These are phyloP conservation scores for Cajanus cajan DNA, from an alignment of 306 rosid species.

Conservation along the genomic window DNA sequence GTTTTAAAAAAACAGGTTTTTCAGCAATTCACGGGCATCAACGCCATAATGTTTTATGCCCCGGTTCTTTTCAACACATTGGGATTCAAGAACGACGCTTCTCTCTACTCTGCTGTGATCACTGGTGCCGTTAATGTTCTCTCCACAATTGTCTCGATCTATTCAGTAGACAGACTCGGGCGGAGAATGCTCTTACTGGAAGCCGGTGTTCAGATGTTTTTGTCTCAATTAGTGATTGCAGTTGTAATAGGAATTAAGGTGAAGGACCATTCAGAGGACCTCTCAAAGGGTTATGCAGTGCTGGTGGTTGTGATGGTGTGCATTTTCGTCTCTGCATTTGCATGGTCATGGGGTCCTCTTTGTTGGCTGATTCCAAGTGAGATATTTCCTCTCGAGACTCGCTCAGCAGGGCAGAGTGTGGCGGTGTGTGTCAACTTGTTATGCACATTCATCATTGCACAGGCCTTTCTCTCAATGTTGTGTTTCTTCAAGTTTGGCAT, in stretches of 20 bases:
- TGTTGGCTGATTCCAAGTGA: conserved; percentile 89
- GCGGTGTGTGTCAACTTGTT: conserved; percentile 71
- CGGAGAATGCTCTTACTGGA: conserved; percentile 62
- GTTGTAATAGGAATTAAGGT: conserved; percentile 59
- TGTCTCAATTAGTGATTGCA: conserved; percentile 66
- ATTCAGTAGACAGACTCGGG: conserved; percentile 67
- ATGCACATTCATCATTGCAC: conserved; percentile 77
- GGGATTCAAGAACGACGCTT: conserved; percentile 67
- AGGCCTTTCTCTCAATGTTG: conserved; percentile 80
- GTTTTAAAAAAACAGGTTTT: conserved; percentile 46
- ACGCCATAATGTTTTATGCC: conserved; percentile 92
- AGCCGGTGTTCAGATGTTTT: conserved; percentile 78
- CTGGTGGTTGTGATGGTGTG: conserved; percentile 72
- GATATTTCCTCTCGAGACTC: conserved; percentile 78
- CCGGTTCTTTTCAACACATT: conserved; percentile 74
- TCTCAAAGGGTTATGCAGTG: conserved; percentile 43
- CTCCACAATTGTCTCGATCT: conserved; percentile 69
- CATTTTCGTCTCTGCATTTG: conserved; percentile 66
- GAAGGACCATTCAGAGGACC: conserved; percentile 37
- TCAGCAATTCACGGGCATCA: conserved; percentile 84
- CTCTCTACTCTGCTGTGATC: conserved; percentile 79
- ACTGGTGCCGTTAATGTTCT: conserved; percentile 72
- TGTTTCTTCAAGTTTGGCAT: conserved; percentile 76
- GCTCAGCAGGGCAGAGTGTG: conserved; percentile 83
- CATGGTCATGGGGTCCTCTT: conserved; percentile 96